Percentiles rank a stretch among this genome's conserved stretches.
phyloP scores from a whole-genome alignment of 2,329 filamentous ascomycete species.

The Epichloe brachyelytri region DNA sequence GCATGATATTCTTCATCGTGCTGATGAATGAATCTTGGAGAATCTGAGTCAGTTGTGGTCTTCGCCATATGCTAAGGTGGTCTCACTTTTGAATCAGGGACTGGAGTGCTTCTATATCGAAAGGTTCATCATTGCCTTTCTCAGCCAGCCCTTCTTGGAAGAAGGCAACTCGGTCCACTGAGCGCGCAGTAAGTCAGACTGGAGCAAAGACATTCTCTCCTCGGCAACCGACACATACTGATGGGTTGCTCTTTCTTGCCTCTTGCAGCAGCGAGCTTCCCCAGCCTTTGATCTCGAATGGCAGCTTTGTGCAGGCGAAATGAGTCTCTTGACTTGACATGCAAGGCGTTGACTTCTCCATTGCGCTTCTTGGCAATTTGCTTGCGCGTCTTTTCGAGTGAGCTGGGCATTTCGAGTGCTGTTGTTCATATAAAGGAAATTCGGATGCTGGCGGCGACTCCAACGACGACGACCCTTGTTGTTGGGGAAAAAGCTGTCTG shows the following conservation, averaged over 20 bases:
- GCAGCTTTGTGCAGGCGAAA: slow-evolving; percentile 67
- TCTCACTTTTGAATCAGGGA: slow-evolving; percentile 47
- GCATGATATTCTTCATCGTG: slow-evolving; percentile 57
- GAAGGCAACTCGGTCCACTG: slow-evolving; percentile 34
- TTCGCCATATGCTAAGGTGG: slow-evolving; percentile 3
- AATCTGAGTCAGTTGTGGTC: slow-evolving; percentile 14
- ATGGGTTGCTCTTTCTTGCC: slow-evolving; percentile 63
- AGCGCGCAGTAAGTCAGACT: slow-evolving; percentile 5
- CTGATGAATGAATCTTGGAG: slow-evolving; percentile 47
- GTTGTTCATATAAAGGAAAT: not conserved
- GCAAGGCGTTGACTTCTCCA: slow-evolving; percentile 59
- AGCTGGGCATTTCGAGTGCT: slow-evolving; percentile 52
- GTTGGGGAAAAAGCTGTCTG: not conserved
- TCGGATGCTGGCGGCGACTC: not conserved
- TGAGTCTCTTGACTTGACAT: slow-evolving; percentile 81
- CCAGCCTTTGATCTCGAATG: slow-evolving; percentile 70
- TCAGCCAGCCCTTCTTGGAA: slow-evolving; percentile 55
- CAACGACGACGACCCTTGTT: not conserved
- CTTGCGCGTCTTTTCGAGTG: slow-evolving; percentile 74
- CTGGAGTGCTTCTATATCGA: slow-evolving; percentile 45
- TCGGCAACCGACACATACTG: slow-evolving; percentile 33
- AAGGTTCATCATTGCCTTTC: slow-evolving; percentile 29
- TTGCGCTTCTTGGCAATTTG: slow-evolving; percentile 80
- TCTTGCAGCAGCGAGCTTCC: slow-evolving; percentile 55
- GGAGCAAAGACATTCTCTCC: not conserved